Evolutionary conservation across 2,329 filamentous ascomycete genomes (phyloP).

Genomic region (Lachnellula cervina): DNA sequence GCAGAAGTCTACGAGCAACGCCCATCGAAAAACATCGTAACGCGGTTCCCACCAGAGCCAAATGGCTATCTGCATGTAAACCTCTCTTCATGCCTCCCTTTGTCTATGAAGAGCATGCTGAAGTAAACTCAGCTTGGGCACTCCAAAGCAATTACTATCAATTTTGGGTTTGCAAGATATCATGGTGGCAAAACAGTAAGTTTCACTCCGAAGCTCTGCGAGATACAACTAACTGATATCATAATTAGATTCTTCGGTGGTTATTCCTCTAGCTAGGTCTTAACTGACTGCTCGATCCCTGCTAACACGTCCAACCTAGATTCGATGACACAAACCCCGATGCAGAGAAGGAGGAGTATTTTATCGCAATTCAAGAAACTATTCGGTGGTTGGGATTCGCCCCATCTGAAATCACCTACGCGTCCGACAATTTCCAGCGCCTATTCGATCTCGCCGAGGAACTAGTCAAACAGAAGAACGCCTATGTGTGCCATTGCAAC

Average conservation of each 20-base stretch:
- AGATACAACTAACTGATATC: not conserved
- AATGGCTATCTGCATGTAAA: constrained; percentile 52
- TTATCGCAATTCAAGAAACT: constrained; percentile 77
- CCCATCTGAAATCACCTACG: constrained; percentile 72
- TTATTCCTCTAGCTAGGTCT: not conserved
- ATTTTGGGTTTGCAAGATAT: constrained; percentile 84
- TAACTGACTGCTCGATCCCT: not conserved
- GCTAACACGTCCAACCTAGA: constrained; percentile 51
- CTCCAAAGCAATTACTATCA: constrained; percentile 89
- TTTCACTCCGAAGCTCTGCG: constrained; percentile 26
- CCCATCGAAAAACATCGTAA: constrained; percentile 47
- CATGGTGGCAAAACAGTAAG: constrained; percentile 58
- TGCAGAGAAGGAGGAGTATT: constrained; percentile 82
- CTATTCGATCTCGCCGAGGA: constrained; percentile 83
- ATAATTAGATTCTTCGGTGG: not conserved
- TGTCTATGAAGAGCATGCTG: constrained; percentile 39
- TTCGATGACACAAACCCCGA: constrained; percentile 94
- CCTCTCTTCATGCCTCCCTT: constrained; percentile 54
- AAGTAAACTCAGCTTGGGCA: constrained; percentile 49
- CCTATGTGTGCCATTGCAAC: constrained; percentile 80
- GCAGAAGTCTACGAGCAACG: constrained; percentile 62
- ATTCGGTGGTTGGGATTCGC: constrained; percentile 73
- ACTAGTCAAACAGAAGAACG: constrained; percentile 62
- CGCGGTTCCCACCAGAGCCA: constrained; percentile 74
- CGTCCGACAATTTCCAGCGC: constrained; percentile 75